These are phyloP conservation scores for Annulohypoxylon maeteangense DNA, from an alignment of 495 filamentous ascomycete species.

Conservation along the genomic window DNA sequence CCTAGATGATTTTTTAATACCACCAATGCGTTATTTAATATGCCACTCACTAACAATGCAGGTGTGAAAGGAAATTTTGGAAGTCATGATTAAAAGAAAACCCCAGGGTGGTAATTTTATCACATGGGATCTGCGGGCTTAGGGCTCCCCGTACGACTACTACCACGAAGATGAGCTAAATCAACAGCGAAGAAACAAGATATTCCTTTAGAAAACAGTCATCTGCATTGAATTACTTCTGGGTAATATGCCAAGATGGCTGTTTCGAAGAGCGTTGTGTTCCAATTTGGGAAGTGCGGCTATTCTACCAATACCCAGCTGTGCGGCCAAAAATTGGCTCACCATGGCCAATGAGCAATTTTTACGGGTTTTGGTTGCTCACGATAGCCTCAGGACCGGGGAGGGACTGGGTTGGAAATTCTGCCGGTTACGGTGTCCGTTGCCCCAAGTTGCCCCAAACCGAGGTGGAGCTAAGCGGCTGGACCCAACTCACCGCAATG, in stretches of 20 bases:
- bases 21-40: neutral
- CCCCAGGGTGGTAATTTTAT: neutral
- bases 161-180: constrained; percentile 4
- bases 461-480: constrained; percentile 41
- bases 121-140: neutral
- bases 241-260: constrained; percentile 12
- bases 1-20: constrained; percentile 6
- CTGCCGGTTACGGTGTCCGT: constrained; percentile 36
- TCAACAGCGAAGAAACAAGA: constrained; percentile 1
- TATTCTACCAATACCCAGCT: neutral
- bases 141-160: constrained; percentile 9
- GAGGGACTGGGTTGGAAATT: constrained; percentile 28
- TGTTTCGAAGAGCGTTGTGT: constrained; percentile 7
- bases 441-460: constrained; percentile 41
- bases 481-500: constrained; percentile 35
- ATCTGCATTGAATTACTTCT: constrained; percentile 17
- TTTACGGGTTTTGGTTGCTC: constrained; percentile 27
- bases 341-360: constrained; percentile 15
- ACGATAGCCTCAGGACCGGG: constrained; percentile 36
- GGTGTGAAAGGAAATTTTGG: constrained; percentile 1
- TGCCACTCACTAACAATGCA: constrained; percentile 21
- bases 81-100: constrained; percentile 1
- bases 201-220: neutral
- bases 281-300: neutral
- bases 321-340: constrained; percentile 20